A percentile compares a stretch with the other conserved stretches of the same genome.
Conservation (phyloP, 495 filamentous ascomycete genomes). For the Xylaria grammica region DNA sequence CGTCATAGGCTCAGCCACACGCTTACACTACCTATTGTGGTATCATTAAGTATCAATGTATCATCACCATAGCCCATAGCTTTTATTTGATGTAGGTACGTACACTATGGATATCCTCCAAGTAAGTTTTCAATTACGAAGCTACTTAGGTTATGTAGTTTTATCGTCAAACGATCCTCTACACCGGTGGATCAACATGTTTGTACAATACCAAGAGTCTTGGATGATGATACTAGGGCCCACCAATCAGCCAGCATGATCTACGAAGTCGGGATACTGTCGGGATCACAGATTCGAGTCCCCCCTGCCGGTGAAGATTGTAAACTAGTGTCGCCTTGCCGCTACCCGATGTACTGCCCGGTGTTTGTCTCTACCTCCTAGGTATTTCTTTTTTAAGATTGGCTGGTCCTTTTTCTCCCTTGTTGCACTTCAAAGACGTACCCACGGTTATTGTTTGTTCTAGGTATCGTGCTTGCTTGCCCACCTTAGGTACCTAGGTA, state of each 20-base stretch:
- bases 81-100: too few relatives aligned
- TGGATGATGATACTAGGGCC: too few relatives aligned
- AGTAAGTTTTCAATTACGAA: neutral
- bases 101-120: neutral
- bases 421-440: too few relatives aligned
- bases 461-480: too few relatives aligned
- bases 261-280: too few relatives aligned
- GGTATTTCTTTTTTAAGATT: too few relatives aligned
- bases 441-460: too few relatives aligned
- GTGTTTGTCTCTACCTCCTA: neutral
- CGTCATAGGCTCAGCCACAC: slow-evolving; percentile 21
- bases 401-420: neutral
- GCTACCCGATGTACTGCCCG: slow-evolving; percentile 12
- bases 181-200: neutral
- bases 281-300: neutral
- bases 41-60: too few relatives aligned
- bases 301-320: neutral
- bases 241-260: too few relatives aligned
- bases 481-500: too few relatives aligned
- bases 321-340: neutral
- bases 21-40: slow-evolving; percentile 12
- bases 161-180: neutral
- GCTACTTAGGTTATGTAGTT: neutral
- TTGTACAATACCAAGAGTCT: neutral
- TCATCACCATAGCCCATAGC: neutral